Evolutionary conservation across 2,329 filamentous ascomycete genomes (phyloP).

Genomic region (Hymenoscyphus salicellus): DNA sequence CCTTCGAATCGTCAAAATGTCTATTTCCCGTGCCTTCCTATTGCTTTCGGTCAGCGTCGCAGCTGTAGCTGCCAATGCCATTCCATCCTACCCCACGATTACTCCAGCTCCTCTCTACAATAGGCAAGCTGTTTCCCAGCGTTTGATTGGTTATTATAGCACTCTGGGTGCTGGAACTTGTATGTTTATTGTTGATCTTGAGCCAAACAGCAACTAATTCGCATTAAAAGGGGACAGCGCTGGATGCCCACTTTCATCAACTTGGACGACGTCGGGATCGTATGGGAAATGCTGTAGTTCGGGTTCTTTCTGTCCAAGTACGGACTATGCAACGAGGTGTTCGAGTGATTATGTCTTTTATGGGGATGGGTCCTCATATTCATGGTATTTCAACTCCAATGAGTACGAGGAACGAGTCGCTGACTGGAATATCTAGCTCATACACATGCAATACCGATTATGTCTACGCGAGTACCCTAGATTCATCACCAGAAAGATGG

Average conservation of each 20-base stretch:
- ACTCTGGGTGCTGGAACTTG: constrained; percentile 7
- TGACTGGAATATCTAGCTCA: constrained; percentile 1
- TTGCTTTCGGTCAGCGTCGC: constrained; percentile 1
- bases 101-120: constrained; percentile 1
- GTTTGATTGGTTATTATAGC: constrained; percentile 11
- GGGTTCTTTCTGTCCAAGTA: not conserved
- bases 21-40: constrained; percentile 6
- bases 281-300: constrained; percentile 10
- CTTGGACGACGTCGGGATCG: constrained; percentile 5
- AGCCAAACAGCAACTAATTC: not conserved
- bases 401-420: not conserved
- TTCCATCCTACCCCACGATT: constrained; percentile 2
- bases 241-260: not conserved
- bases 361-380: not conserved
- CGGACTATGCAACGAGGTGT: constrained; percentile 7
- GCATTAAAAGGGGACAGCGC: not conserved
- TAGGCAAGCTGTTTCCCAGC: constrained; percentile 2
- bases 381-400: not conserved
- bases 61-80: not conserved
- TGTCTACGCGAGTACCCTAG: not conserved
- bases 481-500: constrained; percentile 1
- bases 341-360: constrained; percentile 5
- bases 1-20: constrained; percentile 2
- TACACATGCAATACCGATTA: constrained; percentile 11
- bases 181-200: constrained; percentile 3